Percentiles rank a stretch among this genome's conserved stretches.
Evolutionary conservation across 768 basidiomycete genomes (phyloP).

Genomic region (Suillus clintonianus): DNA sequence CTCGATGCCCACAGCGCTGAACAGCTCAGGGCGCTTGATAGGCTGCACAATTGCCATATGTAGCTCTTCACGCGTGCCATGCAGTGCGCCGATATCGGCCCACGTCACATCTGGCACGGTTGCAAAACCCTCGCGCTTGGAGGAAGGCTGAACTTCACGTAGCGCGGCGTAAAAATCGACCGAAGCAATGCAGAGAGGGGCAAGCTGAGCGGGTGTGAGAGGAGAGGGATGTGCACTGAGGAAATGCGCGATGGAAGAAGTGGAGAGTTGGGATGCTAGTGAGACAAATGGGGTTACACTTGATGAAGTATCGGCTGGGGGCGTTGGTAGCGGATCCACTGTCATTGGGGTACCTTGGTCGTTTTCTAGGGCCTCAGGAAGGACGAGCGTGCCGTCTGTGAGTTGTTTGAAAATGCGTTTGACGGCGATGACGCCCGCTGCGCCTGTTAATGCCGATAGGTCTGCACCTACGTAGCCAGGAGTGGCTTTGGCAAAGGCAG

Average conservation of each 20-base stretch:
- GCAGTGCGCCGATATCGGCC: slow-evolving; percentile 93
- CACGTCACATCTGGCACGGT: slow-evolving; percentile 96
- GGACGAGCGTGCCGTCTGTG: slow-evolving; percentile 61
- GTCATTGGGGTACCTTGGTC: slow-evolving; percentile 37
- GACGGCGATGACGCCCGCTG: slow-evolving; percentile 94
- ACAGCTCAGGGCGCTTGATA: slow-evolving; percentile 86
- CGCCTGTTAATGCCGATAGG: slow-evolving; percentile 84
- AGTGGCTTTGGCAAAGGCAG: slow-evolving; percentile 83
- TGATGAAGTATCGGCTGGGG: slow-evolving; percentile 19
- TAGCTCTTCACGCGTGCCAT: slow-evolving; percentile 82
- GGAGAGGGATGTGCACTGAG: slow-evolving; percentile 84
- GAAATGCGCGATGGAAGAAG: slow-evolving; percentile 85
- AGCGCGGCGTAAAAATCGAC: slow-evolving; percentile 82
- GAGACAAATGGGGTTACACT: slow-evolving; percentile 36
- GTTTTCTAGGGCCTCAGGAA: slow-evolving; percentile 42
- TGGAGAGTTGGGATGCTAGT: slow-evolving; percentile 43
- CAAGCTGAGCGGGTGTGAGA: slow-evolving; percentile 75
- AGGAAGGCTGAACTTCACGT: slow-evolving; percentile 91
- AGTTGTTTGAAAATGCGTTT: slow-evolving; percentile 90
- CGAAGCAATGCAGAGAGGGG: slow-evolving; percentile 78
- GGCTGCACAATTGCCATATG: slow-evolving; percentile 99
- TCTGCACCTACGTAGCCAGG: slow-evolving; percentile 99
- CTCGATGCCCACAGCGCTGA: slow-evolving; percentile 84
- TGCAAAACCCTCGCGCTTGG: slow-evolving; percentile 96
- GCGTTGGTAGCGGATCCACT: slow-evolving; percentile 31